Percentiles rank a stretch among this genome's conserved stretches.
Evolutionary conservation across 2,329 filamentous ascomycete genomes (phyloP).

Genomic region (Metarhizium anisopliae): DNA sequence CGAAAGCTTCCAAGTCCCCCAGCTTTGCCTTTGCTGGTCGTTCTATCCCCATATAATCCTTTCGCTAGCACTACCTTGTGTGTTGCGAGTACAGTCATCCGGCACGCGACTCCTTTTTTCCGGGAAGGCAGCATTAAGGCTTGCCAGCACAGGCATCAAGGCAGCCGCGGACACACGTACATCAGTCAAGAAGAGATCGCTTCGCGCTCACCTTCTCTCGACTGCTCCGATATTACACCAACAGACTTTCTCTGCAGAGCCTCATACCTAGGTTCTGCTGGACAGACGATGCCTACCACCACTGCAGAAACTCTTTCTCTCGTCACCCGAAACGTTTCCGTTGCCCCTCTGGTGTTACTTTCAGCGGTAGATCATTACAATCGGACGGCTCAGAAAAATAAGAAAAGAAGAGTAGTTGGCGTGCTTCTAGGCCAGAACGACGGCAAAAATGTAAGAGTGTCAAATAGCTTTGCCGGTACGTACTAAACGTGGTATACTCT

Average conservation of each 20-base stretch:
- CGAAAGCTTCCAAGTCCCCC: neutral
- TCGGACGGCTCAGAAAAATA: constrained; percentile 79
- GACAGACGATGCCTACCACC: constrained; percentile 75
- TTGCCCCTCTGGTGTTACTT: constrained; percentile 94
- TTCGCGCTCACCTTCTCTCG: neutral
- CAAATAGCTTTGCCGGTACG: constrained; percentile 95
- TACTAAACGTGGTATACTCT: constrained; percentile 3
- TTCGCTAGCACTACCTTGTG: neutral
- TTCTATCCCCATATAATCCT: neutral
- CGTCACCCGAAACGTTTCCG: constrained; percentile 89
- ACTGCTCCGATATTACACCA: neutral
- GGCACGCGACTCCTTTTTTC: neutral
- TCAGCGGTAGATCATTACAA: constrained; percentile 98
- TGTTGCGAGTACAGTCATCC: neutral
- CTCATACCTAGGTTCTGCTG: neutral
- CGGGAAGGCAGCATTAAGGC: neutral
- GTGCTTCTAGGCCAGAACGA: constrained; percentile 93
- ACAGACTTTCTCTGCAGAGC: neutral
- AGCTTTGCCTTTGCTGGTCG: neutral
- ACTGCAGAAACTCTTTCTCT: constrained; percentile 94
- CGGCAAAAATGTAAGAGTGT: constrained; percentile 91
- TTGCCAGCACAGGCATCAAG: neutral
- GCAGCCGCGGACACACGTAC: constrained; percentile 2
- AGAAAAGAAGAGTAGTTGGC: constrained; percentile 79
- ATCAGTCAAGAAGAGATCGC: neutral